Evolutionary conservation across 345 rosid genomes (phyloP).

Genomic region (Populus simonii): DNA sequence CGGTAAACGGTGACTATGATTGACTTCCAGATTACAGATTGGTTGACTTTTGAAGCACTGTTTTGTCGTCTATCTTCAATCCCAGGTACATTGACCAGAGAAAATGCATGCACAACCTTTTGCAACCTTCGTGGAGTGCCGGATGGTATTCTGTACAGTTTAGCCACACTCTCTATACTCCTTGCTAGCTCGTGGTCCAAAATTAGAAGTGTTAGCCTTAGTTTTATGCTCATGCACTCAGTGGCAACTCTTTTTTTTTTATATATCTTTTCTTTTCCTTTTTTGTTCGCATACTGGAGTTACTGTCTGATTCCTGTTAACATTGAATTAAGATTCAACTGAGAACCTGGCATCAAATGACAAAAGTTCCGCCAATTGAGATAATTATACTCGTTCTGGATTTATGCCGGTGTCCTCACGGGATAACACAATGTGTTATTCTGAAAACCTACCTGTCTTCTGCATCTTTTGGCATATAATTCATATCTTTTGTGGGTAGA

Average conservation of each 20-base stretch:
- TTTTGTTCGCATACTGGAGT: background rate
- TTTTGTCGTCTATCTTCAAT: background rate
- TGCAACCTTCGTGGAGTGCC: conserved; percentile 27
- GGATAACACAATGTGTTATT: too few species aligned
- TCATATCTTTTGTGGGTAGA: too few species aligned
- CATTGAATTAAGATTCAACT: background rate
- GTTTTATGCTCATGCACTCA: background rate
- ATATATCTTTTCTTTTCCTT: background rate
- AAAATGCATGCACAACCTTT: conserved; percentile 25
- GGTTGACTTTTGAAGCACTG: conserved; percentile 3
- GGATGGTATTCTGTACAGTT: conserved; percentile 45
- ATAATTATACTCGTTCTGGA: background rate
- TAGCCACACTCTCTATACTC: conserved; percentile 8
- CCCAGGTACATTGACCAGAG: conserved; percentile 23
- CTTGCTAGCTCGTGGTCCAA: conserved; percentile 13
- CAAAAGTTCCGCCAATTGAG: background rate
- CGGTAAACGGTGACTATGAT: conserved; percentile 63
- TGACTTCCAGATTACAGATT: conserved; percentile 41
- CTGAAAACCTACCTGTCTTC: too few species aligned
- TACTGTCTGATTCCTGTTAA: background rate
- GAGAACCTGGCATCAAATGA: background rate
- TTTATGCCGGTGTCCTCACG: background rate
- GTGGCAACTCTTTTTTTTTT: background rate
- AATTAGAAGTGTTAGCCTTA: background rate
- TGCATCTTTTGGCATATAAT: too few species aligned